Conservation (phyloP, 2,329 filamentous ascomycete species). For the Colletotrichum godetiae region DNA sequence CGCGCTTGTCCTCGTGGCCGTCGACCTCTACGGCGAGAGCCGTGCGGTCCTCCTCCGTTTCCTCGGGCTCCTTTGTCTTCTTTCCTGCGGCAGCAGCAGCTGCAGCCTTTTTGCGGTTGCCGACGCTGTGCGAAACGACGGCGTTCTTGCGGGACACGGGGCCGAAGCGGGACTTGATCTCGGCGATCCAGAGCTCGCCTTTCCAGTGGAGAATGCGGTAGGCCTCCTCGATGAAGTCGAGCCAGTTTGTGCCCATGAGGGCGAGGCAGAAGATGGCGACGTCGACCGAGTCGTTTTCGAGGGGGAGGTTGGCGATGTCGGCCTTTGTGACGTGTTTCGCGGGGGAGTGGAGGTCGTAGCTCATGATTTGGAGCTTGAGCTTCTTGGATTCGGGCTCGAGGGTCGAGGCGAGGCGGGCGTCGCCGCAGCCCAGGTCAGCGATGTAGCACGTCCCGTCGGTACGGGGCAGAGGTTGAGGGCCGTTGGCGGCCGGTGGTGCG, state of each 20-base stretch:
- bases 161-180: constrained; percentile 95
- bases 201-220: constrained; percentile 92
- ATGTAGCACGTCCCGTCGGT: constrained; percentile 80
- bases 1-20: constrained; percentile 69
- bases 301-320: constrained; percentile 86
- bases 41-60: constrained; percentile 56
- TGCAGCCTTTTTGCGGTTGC: constrained; percentile 68
- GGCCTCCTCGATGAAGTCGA: constrained; percentile 95
- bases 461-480: constrained; percentile 71
- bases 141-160: constrained; percentile 48
- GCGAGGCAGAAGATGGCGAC: constrained; percentile 95
- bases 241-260: constrained; percentile 99
- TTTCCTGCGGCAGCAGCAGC: constrained; percentile 48
- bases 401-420: constrained; percentile 81
- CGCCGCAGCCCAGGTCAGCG: constrained; percentile 93
- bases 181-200: constrained; percentile 95
- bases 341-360: constrained; percentile 87
- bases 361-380: constrained; percentile 80
- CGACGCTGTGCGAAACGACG: constrained; percentile 76
- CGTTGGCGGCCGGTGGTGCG: constrained; percentile 36
- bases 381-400: constrained; percentile 73
- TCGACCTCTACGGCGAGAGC: constrained; percentile 78
- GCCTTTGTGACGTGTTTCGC: constrained; percentile 83
- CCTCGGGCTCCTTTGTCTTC: constrained; percentile 56
- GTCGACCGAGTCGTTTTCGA: constrained; percentile 81